Base-by-base conservation (phyloP, 2,329 filamentous ascomycete genomes). In the Fusarium buharicum region DNA sequence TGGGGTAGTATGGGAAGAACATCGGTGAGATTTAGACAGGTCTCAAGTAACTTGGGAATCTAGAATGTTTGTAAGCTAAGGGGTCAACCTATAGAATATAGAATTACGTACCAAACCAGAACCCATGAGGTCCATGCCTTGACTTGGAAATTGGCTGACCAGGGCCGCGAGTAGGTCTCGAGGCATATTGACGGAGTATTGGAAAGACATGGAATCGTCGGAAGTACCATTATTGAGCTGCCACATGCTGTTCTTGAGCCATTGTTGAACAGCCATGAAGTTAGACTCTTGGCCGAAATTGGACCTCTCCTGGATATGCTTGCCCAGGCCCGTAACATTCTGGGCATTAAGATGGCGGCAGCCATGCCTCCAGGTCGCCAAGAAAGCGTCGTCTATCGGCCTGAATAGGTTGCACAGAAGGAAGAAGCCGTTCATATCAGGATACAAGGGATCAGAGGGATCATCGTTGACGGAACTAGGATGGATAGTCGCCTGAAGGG, bases 11-110 rank as follows among this genome's bases (percentile, higher is more conserved):
- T 81, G 9, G 88, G 83, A 51, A 96, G 86, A 31, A 91, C 87
- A 62, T 94, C 90, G 8, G 84, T 89, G 59, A 95, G 80, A 14
- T 88, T 87, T 73, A 85, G 90, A 12, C 90, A 87, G 31, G 93
- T 85, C 65, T 93, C 90, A 67, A 95, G 85, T 12, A 96, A 78
- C 72, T 94, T 94, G 72, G 93, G 91, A 58, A 95, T 86, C 85
- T 89, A 66, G 27, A 0, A 3, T 12, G 2, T 10, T 28, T 39
- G 53, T 70, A 47, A 70, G 64, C 41, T n/a, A n/a, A 4, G 9
- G 7, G 11, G 8, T 12, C 14, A 5, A 18, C 18, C 2, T 14
- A 34, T 4, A 9, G 13, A 18, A 7, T 30, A 4, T 16, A 20
- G 11, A 12, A 14, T 7, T 20, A 79, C 86, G 74, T 78, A 91